Conservation (phyloP, 1,139 yeast genomes). For the Pichia inconspicua region DNA sequence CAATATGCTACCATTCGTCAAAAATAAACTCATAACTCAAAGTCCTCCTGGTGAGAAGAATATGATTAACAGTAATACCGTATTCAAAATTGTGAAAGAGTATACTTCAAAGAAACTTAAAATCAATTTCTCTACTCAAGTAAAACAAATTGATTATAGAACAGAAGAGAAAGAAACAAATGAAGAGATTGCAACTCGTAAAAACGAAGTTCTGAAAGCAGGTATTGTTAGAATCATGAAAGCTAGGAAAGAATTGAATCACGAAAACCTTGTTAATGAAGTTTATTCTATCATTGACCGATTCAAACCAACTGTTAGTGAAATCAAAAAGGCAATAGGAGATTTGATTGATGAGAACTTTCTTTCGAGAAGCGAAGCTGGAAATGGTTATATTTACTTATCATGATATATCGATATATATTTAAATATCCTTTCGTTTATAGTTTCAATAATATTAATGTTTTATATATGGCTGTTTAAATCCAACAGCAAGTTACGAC, state of each 20-base stretch:
- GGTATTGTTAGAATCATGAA: conserved; percentile 96
- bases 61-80: conserved; percentile 45
- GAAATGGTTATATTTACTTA: conserved; percentile 59
- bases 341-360: conserved; percentile 81
- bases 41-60: conserved; percentile 47
- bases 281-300: conserved; percentile 83
- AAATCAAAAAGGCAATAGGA: conserved; percentile 83
- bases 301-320: conserved; percentile 78
- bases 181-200: conserved; percentile 78
- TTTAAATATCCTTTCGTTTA: neutral
- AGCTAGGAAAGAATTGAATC: conserved; percentile 74
- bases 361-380: conserved; percentile 69
- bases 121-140: conserved; percentile 67
- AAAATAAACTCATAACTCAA: conserved; percentile 67
- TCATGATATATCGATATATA: conserved; percentile 34
- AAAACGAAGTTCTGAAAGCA: conserved; percentile 82
- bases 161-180: conserved; percentile 78
- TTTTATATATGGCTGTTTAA: too few relatives aligned
- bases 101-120: conserved; percentile 80
- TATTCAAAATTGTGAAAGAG: conserved; percentile 66
- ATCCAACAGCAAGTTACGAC: neutral
- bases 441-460: too few relatives aligned
- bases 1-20: conserved; percentile 70
- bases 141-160: conserved; percentile 59
- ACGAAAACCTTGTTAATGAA: conserved; percentile 77